Percentiles rank a stretch among this genome's conserved stretches.
phyloP scores from a whole-genome alignment of 2,329 filamentous ascomycete species.

The Calcarisporium arbuscula region DNA sequence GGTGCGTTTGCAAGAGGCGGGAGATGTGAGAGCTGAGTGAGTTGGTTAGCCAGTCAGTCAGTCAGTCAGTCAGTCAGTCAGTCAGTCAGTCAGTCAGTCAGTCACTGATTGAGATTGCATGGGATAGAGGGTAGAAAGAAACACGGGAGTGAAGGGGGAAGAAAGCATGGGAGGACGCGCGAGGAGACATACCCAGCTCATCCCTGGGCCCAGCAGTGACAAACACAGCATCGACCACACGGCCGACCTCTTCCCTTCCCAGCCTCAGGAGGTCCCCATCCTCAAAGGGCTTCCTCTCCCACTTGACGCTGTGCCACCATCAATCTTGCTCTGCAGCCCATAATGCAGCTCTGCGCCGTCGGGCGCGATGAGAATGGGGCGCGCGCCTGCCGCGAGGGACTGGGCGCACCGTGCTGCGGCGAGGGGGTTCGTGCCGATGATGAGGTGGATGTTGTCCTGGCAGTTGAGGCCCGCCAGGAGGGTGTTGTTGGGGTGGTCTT shows the following conservation, averaged over 20 bases:
- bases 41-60: not conserved
- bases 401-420: slow-evolving; percentile 78
- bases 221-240: slow-evolving; percentile 87
- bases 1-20: slow-evolving; percentile 64
- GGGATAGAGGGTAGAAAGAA: no score
- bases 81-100: no score
- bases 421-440: slow-evolving; percentile 80
- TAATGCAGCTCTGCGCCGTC: slow-evolving; percentile 53
- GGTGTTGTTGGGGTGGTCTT: slow-evolving; percentile 5
- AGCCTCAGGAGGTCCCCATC: slow-evolving; percentile 67
- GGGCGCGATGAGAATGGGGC: slow-evolving; percentile 71
- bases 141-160: no score
- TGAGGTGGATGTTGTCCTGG: slow-evolving; percentile 67
- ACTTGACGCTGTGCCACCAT: slow-evolving; percentile 59
- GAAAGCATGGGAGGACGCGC: no score
- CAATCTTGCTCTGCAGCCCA: slow-evolving; percentile 55
- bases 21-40: slow-evolving; percentile 61
- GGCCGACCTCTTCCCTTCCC: slow-evolving; percentile 71
- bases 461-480: slow-evolving; percentile 69
- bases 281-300: slow-evolving; percentile 60
- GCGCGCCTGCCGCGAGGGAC: slow-evolving; percentile 75
- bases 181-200: slow-evolving; percentile 27
- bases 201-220: slow-evolving; percentile 57
- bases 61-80: no score
- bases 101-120: no score